These are phyloP conservation scores for Chenopodium formosanum DNA, from an alignment of 148 eudicot genomes.

Conservation along the genomic window DNA sequence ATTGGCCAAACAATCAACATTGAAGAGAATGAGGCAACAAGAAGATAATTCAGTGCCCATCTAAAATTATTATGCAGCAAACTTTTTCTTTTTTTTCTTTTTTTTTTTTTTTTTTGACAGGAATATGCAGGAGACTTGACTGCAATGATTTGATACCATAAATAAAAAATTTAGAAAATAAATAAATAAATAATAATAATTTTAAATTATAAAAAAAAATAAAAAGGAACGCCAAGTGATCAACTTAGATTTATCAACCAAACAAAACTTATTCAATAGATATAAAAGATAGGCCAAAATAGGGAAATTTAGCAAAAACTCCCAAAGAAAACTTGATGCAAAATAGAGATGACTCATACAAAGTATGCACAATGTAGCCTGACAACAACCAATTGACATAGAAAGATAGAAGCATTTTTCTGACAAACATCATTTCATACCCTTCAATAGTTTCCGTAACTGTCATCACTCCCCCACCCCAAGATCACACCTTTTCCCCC, in stretches of 20 bases:
- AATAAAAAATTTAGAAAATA: too few relatives aligned
- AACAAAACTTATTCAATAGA: background rate
- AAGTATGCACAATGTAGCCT: background rate
- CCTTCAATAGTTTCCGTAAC: background rate
- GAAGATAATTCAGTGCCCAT: background rate
- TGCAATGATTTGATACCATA: background rate
- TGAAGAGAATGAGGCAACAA: background rate
- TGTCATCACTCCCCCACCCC: too few relatives aligned
- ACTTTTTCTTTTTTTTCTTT: too few relatives aligned
- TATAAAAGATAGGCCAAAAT: background rate
- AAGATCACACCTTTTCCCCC: too few relatives aligned
- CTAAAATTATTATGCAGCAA: too few relatives aligned
- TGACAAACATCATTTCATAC: background rate
- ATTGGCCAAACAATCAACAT: background rate
- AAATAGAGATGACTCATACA: background rate
- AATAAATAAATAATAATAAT: too few relatives aligned
- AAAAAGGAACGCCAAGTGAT: background rate
- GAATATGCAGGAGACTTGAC: background rate
- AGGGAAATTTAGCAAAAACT: background rate
- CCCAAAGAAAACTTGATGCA: background rate
- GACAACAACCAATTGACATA: background rate
- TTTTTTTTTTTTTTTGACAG: too few relatives aligned
- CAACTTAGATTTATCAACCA: too few relatives aligned
- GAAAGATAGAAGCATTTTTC: background rate
- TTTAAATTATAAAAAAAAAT: too few relatives aligned